Conservation (phyloP, 2,329 filamentous ascomycete genomes). For the Cordyceps pruinosa region DNA sequence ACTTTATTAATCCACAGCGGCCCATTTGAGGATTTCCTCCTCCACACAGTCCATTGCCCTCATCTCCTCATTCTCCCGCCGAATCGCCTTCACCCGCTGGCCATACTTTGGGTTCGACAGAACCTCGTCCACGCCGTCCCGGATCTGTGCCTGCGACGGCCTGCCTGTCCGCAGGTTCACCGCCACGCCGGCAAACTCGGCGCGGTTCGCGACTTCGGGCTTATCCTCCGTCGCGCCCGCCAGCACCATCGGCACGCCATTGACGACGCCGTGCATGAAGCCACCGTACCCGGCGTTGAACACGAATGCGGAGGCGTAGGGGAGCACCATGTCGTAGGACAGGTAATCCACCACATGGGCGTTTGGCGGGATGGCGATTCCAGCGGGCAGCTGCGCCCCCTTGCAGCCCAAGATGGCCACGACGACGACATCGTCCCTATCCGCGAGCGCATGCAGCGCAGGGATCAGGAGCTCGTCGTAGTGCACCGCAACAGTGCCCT, state of each 20-base stretch:
- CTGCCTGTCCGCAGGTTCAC: not conserved
- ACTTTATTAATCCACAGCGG: not conserved
- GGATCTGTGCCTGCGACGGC: not conserved
- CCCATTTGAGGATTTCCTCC: not conserved
- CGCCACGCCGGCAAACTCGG: slow-evolving; percentile 5
- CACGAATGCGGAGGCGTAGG: slow-evolving; percentile 38
- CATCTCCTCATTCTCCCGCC: slow-evolving; percentile 3
- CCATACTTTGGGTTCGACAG: not conserved
- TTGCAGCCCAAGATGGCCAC: slow-evolving; percentile 26
- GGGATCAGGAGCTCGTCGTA: slow-evolving; percentile 38
- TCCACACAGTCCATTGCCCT: not conserved
- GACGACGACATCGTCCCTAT: slow-evolving; percentile 31
- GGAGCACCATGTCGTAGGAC: slow-evolving; percentile 40
- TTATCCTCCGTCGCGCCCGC: slow-evolving; percentile 4
- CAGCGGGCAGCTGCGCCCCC: slow-evolving; percentile 18
- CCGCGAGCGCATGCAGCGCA: slow-evolving; percentile 34
- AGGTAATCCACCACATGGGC: slow-evolving; percentile 39
- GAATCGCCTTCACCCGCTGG: not conserved
- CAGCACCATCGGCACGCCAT: slow-evolving; percentile 7
- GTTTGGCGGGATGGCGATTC: slow-evolving; percentile 32
- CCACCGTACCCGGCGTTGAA: slow-evolving; percentile 42
- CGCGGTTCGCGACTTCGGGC: slow-evolving; percentile 5
- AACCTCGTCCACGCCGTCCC: not conserved
- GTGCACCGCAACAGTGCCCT: slow-evolving; percentile 38
- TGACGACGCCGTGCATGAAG: slow-evolving; percentile 7